phyloP scores from a whole-genome alignment of 2,329 filamentous ascomycete genomes.

The Ascochyta clinopodiicola region DNA sequence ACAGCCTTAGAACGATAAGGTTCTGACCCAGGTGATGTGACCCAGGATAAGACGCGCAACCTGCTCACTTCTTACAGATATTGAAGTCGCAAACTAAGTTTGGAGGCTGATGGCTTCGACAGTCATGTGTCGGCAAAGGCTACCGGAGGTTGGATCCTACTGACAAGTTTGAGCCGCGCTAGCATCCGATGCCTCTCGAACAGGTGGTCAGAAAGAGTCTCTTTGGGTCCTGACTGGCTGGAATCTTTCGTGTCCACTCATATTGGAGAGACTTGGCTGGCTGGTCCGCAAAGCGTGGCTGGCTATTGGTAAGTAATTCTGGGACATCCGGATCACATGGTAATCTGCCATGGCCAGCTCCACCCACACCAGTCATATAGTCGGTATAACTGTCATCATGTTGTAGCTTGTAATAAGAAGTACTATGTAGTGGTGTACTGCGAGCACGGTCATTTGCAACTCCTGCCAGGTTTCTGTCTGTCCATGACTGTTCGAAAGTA shows the following conservation, averaged over 20 bases:
- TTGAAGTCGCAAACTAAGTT: slow-evolving; percentile 6
- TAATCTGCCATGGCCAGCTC: slow-evolving; percentile 4
- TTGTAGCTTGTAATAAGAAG: not conserved
- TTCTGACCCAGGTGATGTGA: slow-evolving; percentile 14
- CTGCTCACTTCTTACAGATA: not conserved
- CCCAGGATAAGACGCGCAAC: slow-evolving; percentile 12
- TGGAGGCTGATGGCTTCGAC: slow-evolving; percentile 13
- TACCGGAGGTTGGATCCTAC: slow-evolving; percentile 6
- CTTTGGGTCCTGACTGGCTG: slow-evolving; percentile 2
- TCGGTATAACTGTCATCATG: slow-evolving; percentile 6
- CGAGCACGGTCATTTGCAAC: slow-evolving; percentile 9
- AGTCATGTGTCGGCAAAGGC: slow-evolving; percentile 16
- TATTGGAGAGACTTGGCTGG: slow-evolving; percentile 11
- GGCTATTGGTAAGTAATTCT: slow-evolving; percentile 12
- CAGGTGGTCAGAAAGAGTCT: slow-evolving; percentile 16
- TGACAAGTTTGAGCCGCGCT: slow-evolving; percentile 14
- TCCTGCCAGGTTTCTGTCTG: slow-evolving; percentile 1
- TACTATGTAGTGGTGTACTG: slow-evolving; percentile 9
- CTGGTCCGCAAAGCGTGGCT: slow-evolving; percentile 6
- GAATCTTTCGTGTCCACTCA: not conserved
- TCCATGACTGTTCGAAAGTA: slow-evolving; percentile 8
- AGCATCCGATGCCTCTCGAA: not conserved
- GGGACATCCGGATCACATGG: slow-evolving; percentile 18
- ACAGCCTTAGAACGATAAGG: slow-evolving; percentile 13
- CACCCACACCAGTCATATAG: slow-evolving; percentile 5